Conservation (phyloP, 2,329 filamentous ascomycete genomes). For the Pyrenophora teres region DNA sequence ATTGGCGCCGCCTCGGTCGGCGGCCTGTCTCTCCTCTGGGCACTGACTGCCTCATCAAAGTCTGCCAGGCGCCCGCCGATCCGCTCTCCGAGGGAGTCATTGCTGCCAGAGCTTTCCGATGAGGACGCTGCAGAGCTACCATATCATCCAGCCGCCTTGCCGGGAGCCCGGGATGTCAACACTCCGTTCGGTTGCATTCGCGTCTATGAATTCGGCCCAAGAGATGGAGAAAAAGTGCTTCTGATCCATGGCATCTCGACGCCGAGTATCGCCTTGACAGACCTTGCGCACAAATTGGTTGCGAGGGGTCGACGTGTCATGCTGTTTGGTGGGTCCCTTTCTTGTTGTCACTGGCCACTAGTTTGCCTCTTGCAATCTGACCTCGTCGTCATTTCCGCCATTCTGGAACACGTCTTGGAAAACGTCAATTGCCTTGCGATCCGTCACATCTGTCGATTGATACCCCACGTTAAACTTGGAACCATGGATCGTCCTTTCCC, state of each 20-base stretch:
- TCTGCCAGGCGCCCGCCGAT: slow-evolving; percentile 21
- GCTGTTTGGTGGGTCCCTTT: slow-evolving; percentile 64
- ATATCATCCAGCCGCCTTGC: slow-evolving; percentile 73
- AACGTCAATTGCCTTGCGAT: neutral
- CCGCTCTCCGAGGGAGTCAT: slow-evolving; percentile 35
- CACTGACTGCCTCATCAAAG: slow-evolving; percentile 25
- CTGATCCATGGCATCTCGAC: slow-evolving; percentile 83
- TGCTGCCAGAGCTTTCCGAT: slow-evolving; percentile 32
- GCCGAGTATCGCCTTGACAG: slow-evolving; percentile 70
- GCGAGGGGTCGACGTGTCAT: slow-evolving; percentile 74
- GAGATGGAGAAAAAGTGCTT: slow-evolving; percentile 71
- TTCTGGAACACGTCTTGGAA: neutral
- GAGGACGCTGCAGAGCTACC: slow-evolving; percentile 42
- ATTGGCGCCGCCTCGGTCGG: slow-evolving; percentile 36
- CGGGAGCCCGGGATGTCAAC: slow-evolving; percentile 69
- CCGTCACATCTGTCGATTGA: neutral
- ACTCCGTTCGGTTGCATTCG: slow-evolving; percentile 73
- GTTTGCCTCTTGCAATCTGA: neutral
- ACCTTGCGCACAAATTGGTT: slow-evolving; percentile 68
- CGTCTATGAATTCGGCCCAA: slow-evolving; percentile 81
- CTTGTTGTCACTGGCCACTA: slow-evolving; percentile 7
- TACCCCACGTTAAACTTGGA: slow-evolving; percentile 7
- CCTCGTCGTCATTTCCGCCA: neutral
- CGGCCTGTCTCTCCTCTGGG: slow-evolving; percentile 29
- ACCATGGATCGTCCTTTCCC: slow-evolving; percentile 1